Conservation (phyloP, 1,284 basidiomycete species). For the Pascua sp. region DNA sequence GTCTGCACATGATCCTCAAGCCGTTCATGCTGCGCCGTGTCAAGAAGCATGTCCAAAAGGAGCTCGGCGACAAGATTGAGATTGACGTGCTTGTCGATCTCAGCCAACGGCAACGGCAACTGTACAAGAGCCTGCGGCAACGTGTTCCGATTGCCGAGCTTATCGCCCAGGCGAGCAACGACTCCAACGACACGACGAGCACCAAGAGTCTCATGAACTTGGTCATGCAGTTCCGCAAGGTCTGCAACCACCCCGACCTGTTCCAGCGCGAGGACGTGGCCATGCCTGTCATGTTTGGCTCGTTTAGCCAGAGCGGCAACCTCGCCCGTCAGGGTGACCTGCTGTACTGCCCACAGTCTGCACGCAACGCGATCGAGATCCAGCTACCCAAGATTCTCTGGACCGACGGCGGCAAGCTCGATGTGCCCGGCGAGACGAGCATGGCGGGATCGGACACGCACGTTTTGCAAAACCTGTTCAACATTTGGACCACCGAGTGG, state of each 20-base stretch:
- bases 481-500: slow-evolving; percentile 85
- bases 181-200: slow-evolving; percentile 66
- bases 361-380: slow-evolving; percentile 79
- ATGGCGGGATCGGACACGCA: slow-evolving; percentile 60
- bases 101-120: slow-evolving; percentile 85
- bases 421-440: slow-evolving; percentile 62
- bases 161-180: slow-evolving; percentile 85
- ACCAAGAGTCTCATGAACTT: slow-evolving; percentile 87
- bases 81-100: slow-evolving; percentile 93
- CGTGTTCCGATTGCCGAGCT: slow-evolving; percentile 95
- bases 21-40: slow-evolving; percentile 98
- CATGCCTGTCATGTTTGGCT: slow-evolving; percentile 84
- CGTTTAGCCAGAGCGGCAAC: slow-evolving; percentile 76
- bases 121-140: slow-evolving; percentile 85
- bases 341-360: slow-evolving; percentile 70
- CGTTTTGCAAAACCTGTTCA: slow-evolving; percentile 70
- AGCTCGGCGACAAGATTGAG: slow-evolving; percentile 99
- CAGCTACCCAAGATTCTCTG: slow-evolving; percentile 73
- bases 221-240: slow-evolving; percentile 99
- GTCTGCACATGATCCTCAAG: slow-evolving; percentile 98
- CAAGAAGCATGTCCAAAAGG: slow-evolving; percentile 98
- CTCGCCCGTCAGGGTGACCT: slow-evolving; percentile 81
- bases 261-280: slow-evolving; percentile 96
- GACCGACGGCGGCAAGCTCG: slow-evolving; percentile 70
- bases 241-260: slow-evolving; percentile 98